Conservation (phyloP, 176 grass and related monocot species). For the Carex scoparia region DNA sequence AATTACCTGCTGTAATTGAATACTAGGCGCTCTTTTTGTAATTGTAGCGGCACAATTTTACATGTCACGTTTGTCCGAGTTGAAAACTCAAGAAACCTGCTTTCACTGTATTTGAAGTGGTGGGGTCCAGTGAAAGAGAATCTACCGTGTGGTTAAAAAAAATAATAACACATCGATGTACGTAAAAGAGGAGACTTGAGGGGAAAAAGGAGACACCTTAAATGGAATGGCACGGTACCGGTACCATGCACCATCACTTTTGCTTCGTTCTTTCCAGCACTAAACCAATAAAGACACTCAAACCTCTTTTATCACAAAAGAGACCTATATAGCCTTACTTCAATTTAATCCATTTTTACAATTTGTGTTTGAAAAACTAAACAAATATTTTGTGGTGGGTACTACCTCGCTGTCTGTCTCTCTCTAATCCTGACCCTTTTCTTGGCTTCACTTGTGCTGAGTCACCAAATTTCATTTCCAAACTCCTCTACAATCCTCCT, state of each 20-base stretch:
- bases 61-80: neutral
- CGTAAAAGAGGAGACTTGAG: constrained; percentile 31
- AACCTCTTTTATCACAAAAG: constrained; percentile 1
- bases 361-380: neutral
- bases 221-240: constrained; percentile 22
- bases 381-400: constrained; percentile 24
- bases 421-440: constrained; percentile 20
- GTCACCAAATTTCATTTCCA: constrained; percentile 3
- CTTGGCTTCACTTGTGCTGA: constrained; percentile 29
- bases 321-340: neutral
- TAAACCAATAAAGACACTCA: constrained; percentile 2
- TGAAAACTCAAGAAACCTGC: neutral
- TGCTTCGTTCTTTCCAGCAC: constrained; percentile 10
- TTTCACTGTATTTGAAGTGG: constrained; percentile 2
- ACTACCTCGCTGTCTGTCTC: constrained; percentile 29
- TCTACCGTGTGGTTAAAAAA: constrained; percentile 3
- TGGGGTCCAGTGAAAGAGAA: neutral
- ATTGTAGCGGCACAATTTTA: neutral
- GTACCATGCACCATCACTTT: neutral
- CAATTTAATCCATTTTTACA: neutral
- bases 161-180: constrained; percentile 5
- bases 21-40: neutral
- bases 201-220: constrained; percentile 35
- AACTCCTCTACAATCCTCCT: neutral
- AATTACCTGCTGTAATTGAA: neutral